Base-by-base conservation (phyloP, 805 yeast species). In the Lachancea thermotolerans region DNA sequence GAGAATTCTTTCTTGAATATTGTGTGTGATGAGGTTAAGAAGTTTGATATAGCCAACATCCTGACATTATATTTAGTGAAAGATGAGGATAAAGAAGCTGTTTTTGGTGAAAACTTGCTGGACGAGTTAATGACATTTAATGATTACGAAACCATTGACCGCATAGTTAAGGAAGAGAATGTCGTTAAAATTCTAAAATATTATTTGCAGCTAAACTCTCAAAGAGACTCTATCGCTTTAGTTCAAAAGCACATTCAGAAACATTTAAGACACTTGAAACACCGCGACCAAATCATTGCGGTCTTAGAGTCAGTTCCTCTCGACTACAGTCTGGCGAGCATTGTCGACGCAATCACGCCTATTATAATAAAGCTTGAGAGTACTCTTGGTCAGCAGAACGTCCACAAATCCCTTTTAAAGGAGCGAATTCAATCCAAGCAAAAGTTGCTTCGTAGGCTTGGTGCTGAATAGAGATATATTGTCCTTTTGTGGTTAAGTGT, bases 91-190 rank as follows among this genome's bases (percentile, higher is more conserved):
- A 39, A 38, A 12, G 39, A 39, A 8, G 31, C 35, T 7, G 17
- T 31, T 11, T 32, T 49, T 29, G 44, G 38, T 8, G 46, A 46
- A 8, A 48, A 50, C 17, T 37, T 49, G 18, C 48, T 60, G 10
- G 48, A 55, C 2, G 43, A 52, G 12, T 51, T 45, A 12, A 27
- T 57, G 39, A 37, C 52, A 10, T 51, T 49, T 42, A 57, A 57
- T 48, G 66, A 60, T 46, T 63, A 58, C 40, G 37, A 45, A 15
- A 50, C 49, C 9, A 48, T 63, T 8, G 64, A 63, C 33, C 35
- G 31, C 16, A 45, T 18, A 2, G 31, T 54, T 1, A 35, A 35
- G 10, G 32, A 44, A 10, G 46, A 40, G 2, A 54, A 53, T 18
- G 45, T 59, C 29, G 17, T 51, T 12, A 41, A 42, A 15, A 50